These are phyloP conservation scores for Saturnispora quitensis DNA, from an alignment of 805 yeast species.

Conservation along the genomic window DNA sequence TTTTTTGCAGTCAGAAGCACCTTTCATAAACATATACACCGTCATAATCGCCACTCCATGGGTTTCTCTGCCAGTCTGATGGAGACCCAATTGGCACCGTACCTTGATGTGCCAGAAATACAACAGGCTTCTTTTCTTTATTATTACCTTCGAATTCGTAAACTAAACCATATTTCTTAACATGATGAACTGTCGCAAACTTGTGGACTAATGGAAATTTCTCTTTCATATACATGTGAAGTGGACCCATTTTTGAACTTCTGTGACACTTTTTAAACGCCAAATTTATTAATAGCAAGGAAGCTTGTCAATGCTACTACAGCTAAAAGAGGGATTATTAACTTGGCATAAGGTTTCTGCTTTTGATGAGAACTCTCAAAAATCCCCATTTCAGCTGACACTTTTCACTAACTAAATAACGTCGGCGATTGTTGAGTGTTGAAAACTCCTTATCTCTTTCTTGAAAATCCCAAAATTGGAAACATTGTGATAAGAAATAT, in stretches of 20 bases:
- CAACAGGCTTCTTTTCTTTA: conserved; percentile 32
- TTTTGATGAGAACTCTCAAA: too few species aligned
- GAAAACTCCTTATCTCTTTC: too few species aligned
- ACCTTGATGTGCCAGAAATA: conserved; percentile 42
- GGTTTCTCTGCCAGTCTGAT: conserved; percentile 32
- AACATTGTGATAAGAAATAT: too few species aligned
- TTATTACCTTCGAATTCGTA: conserved; percentile 34
- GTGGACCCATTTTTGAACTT: conserved; percentile 10
- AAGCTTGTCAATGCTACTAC: not conserved
- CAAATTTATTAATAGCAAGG: too few species aligned
- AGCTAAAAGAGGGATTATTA: too few species aligned
- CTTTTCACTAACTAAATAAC: too few species aligned
- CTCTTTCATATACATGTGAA: conserved; percentile 25
- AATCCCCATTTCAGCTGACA: too few species aligned
- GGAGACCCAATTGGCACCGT: conserved; percentile 38
- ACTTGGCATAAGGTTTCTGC: too few species aligned
- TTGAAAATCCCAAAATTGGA: too few species aligned
- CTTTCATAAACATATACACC: conserved; percentile 31
- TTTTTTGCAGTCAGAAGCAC: conserved; percentile 34
- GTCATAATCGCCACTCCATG: conserved; percentile 30
- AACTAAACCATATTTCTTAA: conserved; percentile 36
- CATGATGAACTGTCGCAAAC: conserved; percentile 28
- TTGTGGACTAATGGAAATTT: conserved; percentile 33
- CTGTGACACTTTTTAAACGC: not conserved
- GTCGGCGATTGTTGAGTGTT: too few species aligned